Evolutionary conservation across 345 rosid genomes (phyloP).

Genomic region (Mallotus nudiflorus): DNA sequence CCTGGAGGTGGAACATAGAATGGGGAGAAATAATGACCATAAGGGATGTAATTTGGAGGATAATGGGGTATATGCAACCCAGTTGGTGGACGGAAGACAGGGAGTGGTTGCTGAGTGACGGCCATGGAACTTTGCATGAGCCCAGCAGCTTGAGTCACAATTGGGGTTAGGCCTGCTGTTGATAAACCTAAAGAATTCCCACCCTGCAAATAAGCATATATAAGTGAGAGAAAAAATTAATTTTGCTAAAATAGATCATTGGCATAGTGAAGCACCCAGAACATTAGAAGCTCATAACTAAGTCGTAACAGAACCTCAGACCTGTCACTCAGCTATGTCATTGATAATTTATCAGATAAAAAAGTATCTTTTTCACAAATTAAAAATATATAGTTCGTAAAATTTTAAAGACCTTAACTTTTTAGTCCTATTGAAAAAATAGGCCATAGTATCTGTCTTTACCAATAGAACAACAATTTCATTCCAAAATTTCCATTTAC

Average conservation of each 20-base stretch:
- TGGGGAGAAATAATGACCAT: conserved; percentile 75
- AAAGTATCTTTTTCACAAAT: no score
- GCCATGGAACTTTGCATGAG: conserved; percentile 78
- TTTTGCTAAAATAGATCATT: not conserved
- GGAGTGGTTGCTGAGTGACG: conserved; percentile 76
- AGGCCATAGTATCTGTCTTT: no score
- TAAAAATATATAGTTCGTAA: no score
- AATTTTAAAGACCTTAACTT: no score
- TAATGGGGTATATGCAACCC: conserved; percentile 81
- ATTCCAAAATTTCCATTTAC: no score
- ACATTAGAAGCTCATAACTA: no score
- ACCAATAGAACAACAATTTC: no score
- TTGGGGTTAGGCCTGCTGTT: conserved; percentile 64
- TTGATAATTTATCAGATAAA: no score
- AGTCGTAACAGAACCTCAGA: no score
- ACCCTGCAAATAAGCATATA: conserved; percentile 50
- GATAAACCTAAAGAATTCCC: conserved; percentile 69
- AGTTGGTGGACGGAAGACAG: conserved; percentile 82
- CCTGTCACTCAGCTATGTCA: no score
- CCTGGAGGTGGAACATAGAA: conserved; percentile 72
- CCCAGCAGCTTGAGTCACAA: conserved; percentile 79
- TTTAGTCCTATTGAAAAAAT: no score
- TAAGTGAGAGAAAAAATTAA: conserved; percentile 18
- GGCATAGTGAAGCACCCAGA: not conserved
- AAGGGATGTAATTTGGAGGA: conserved; percentile 82